Evolutionary conservation across 768 basidiomycete genomes (phyloP).

Genomic region (Tephrocybe sp.): DNA sequence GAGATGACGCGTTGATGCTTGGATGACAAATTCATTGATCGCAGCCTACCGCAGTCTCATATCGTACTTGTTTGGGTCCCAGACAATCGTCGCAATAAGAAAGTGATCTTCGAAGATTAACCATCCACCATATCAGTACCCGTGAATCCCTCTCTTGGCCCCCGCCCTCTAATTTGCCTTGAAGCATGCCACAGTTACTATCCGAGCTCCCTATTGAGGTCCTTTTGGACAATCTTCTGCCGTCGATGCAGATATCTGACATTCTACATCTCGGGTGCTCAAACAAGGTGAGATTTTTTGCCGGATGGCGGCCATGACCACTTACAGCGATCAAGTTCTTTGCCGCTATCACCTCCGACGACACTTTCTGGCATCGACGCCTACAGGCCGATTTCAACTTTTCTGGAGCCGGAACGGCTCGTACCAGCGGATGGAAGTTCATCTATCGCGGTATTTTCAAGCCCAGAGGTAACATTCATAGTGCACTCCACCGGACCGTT

Average conservation of each 20-base stretch:
- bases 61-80: no score
- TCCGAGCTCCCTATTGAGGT: conserved; percentile 71
- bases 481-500: neutral
- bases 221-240: conserved; percentile 72
- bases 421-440: conserved; percentile 76
- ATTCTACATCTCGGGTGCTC: conserved; percentile 61
- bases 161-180: no score
- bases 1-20: neutral
- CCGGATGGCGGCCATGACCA: neutral
- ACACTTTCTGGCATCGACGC: conserved; percentile 78
- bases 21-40: neutral
- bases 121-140: no score
- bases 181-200: conserved; percentile 21
- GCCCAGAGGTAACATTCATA: conserved; percentile 59
- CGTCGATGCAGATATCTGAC: conserved; percentile 51
- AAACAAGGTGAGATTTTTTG: conserved; percentile 42
- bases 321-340: conserved; percentile 43
- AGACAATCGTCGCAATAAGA: no score
- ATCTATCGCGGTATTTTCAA: conserved; percentile 71
- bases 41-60: no score
- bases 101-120: no score
- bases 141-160: no score
- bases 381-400: conserved; percentile 78
- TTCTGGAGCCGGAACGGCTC: conserved; percentile 65
- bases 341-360: conserved; percentile 59